Base-by-base conservation (phyloP, 495 filamentous ascomycete species). In the Antarctomyces pellizariae region DNA sequence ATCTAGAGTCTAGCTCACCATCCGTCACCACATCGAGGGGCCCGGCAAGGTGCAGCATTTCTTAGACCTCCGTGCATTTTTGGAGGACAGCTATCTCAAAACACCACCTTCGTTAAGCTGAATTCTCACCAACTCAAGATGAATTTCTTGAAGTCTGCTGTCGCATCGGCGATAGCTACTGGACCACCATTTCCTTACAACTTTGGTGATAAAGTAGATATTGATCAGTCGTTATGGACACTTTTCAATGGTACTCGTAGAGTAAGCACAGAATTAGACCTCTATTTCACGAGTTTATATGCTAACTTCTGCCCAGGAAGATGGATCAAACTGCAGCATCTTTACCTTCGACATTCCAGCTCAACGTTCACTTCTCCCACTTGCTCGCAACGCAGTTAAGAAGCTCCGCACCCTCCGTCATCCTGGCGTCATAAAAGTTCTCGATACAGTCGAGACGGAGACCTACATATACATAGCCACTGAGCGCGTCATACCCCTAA, bases 61-160 rank as follows among this genome's bases (percentile, higher is more conserved):
- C n/a, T n/a, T n/a, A n/a, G n/a, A n/a, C n/a, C n/a, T n/a, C n/a
- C n/a, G n/a, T n/a, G n/a, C n/a, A n/a, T n/a, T n/a, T n/a, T n/a
- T n/a, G n/a, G n/a, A n/a, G n/a, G n/a, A n/a, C n/a, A n/a, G n/a
- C n/a, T n/a, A n/a, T n/a, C n/a, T n/a, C n/a, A n/a, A n/a, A n/a
- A n/a, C n/a, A n/a, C n/a, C n/a, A n/a, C n/a, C n/a, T n/a, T n/a
- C n/a, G n/a, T n/a, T n/a, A n/a, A n/a, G n/a, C n/a, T n/a, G n/a
- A n/a, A n/a, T n/a, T n/a, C n/a, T n/a, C n/a, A n/a, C n/a, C n/a
- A n/a, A 11, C 20, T 24, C 18, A 9, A 16, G 32, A 97, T 97
- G 86, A 83, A 97, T 40, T 93, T 95, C 45, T 62, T 97, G 33
- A 97, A 93, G 53, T 92, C 78, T 24, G 89, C 89, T 21, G 79